Percentiles rank a stretch among this genome's conserved stretches.
These are phyloP conservation scores for Diaporthe ampelina DNA, from an alignment of 2,329 filamentous ascomycete genomes.

Conservation along the genomic window DNA sequence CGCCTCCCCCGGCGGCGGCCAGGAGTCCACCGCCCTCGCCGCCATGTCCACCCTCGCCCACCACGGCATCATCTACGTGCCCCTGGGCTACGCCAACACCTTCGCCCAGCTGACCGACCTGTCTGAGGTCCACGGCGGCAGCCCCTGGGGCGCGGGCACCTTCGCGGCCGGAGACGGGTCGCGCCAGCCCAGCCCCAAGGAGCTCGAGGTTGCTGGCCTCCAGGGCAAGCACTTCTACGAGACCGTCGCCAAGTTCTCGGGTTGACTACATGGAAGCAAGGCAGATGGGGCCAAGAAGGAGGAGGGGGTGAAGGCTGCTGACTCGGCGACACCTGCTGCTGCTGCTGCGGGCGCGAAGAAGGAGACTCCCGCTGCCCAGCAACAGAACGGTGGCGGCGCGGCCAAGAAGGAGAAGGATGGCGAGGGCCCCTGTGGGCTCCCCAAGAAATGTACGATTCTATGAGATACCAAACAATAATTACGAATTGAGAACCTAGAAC, in stretches of 20 bases:
- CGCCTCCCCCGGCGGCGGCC: conserved; percentile 87
- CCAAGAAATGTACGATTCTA: conserved; percentile 79
- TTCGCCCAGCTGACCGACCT: conserved; percentile 81
- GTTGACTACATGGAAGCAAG: conserved; percentile 81
- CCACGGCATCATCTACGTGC: conserved; percentile 97
- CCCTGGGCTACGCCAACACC: conserved; percentile 88
- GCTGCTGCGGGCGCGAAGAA: conserved; percentile 41
- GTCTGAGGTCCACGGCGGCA: conserved; percentile 85
- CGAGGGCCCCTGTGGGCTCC: conserved; percentile 81
- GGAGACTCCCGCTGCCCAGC: conserved; percentile 39
- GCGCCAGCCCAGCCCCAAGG: conserved; percentile 81
- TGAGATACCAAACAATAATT: conserved; percentile 52
- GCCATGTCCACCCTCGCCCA: conserved; percentile 89
- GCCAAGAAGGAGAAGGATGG: conserved; percentile 54
- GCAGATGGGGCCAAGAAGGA: conserved; percentile 47
- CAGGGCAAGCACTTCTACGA: conserved; percentile 92
- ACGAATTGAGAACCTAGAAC: neutral
- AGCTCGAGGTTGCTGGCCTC: conserved; percentile 82
- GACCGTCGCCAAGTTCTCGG: conserved; percentile 77
- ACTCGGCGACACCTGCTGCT: conserved; percentile 4
- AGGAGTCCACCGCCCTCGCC: conserved; percentile 88
- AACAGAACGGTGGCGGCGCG: conserved; percentile 41
- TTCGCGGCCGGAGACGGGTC: conserved; percentile 85
- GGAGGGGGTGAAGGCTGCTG: neutral
- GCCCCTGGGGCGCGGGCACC: conserved; percentile 94